Evolutionary conservation across 805 yeast species (phyloP), one percentile per base, ranked within the genome.

Genomic region (Metschnikowia cerradonensis): DNA sequence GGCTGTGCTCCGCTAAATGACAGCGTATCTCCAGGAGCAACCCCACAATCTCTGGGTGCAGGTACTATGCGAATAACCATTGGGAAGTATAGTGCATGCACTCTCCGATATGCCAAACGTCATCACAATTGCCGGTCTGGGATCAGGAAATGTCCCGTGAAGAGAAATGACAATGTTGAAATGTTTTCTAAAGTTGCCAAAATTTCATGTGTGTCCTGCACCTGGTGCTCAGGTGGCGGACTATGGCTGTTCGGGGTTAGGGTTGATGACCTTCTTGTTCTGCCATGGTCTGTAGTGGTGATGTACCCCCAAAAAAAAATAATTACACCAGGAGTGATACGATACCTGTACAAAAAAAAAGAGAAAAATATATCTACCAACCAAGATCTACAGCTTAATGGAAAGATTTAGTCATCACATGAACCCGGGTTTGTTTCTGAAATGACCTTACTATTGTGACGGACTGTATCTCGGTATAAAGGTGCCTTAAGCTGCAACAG

Each of bases 401-500:
- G 10, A 26, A 11, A 33, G 14, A 33, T 33, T 33, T 5, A 15
- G 10, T 33, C 35, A 14, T 7, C 15, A 26, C 30, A 26, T 26
- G 4, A 8, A 26, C 10, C 30, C 11, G 30, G 30, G 30, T 8
- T 26, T 26, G 11, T 26, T 26, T 26, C 4, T 10, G 30, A 26
- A 26, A 26, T 26, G 30, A 3, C 30, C 30, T 26, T 8, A 23
- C 15, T 26, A 20, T 37, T 14, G 14, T 20, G 6, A 11, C 19
- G 32, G 17, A 11, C 34, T 15, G 38, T 33, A 20, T 5, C 31
- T 42, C 19, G 26, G 38, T 33, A 20, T 34, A 22, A 11, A 42
- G 20, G 38, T 23, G 41, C 38, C 37, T 23, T 22, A 40, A 33
- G 30, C 45, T 31, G 45, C 38, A 42, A 42, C 45, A 42, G 45